phyloP scores from a whole-genome alignment of 768 basidiomycete genomes.

The Sutorius australiensis region DNA sequence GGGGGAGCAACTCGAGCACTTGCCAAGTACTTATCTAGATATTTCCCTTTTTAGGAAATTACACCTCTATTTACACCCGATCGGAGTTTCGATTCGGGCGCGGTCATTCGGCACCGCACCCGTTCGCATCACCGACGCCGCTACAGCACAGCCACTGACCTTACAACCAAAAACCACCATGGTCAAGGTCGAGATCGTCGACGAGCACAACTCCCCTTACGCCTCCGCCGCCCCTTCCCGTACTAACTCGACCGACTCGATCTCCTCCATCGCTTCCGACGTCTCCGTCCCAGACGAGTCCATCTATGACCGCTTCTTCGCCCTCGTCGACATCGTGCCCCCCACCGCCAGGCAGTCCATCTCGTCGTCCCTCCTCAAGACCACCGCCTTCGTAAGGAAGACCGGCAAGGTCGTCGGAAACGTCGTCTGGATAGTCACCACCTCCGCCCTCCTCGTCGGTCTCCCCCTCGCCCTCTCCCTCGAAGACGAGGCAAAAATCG shows the following conservation, averaged over 20 bases:
- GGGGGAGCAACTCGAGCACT: constrained; percentile 9
- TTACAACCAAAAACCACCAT: constrained; percentile 38
- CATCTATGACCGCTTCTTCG: constrained; percentile 79
- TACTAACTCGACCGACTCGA: constrained; percentile 63
- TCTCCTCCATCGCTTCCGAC: constrained; percentile 77
- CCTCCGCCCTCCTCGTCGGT: constrained; percentile 89
- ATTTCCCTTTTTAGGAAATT: constrained; percentile 6
- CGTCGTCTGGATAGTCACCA: constrained; percentile 92
- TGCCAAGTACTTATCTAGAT: constrained; percentile 26
- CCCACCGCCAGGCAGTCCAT: constrained; percentile 84
- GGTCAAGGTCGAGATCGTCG: constrained; percentile 93
- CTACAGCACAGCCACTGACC: constrained; percentile 19
- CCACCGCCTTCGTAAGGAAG: constrained; percentile 62
- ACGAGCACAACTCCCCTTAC: constrained; percentile 76
- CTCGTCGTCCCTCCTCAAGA: constrained; percentile 52
- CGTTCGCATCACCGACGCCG: constrained; percentile 18
- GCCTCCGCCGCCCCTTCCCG: constrained; percentile 70
- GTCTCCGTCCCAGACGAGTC: constrained; percentile 71
- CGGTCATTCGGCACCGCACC: constrained; percentile 27
- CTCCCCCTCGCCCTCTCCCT: constrained; percentile 88
- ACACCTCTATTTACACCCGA: not conserved
- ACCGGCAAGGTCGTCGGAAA: constrained; percentile 76
- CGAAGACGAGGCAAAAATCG: constrained; percentile 94
- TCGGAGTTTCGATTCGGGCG: constrained; percentile 27
- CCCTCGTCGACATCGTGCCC: constrained; percentile 94